These are phyloP conservation scores for Sphaerobolus stellatus DNA, from an alignment of 1,284 basidiomycete species.

Conservation along the genomic window DNA sequence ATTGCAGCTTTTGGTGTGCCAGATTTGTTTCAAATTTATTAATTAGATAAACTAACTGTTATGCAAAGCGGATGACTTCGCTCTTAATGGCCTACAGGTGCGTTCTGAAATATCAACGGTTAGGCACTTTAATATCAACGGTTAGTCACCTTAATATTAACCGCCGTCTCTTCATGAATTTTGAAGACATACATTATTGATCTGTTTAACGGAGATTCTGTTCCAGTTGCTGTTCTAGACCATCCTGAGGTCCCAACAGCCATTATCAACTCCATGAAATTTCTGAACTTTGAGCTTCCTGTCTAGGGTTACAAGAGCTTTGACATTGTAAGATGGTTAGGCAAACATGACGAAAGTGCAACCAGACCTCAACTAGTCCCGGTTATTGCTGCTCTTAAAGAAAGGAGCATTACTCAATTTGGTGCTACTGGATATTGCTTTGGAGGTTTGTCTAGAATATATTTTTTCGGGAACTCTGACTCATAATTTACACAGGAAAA, in stretches of 20 bases:
- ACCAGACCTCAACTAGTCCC: conserved; percentile 29
- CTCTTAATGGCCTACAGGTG: conserved; percentile 58
- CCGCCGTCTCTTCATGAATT: not conserved
- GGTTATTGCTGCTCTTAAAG: conserved; percentile 28
- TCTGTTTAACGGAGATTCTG: conserved; percentile 59
- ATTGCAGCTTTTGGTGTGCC: conserved; percentile 45
- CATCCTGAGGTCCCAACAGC: conserved; percentile 35
- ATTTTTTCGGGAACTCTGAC: conserved; percentile 13
- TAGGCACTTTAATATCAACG: no score
- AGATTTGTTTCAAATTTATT: not conserved
- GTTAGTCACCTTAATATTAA: not conserved
- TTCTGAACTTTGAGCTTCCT: no score
- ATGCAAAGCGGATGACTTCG: conserved; percentile 63
- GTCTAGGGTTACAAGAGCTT: conserved; percentile 26
- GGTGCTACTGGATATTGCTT: conserved; percentile 33
- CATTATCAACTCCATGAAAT: no score
- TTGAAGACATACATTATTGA: conserved; percentile 52
- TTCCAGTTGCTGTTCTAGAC: conserved; percentile 39
- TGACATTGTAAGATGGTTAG: conserved; percentile 50
- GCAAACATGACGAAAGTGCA: conserved; percentile 21
- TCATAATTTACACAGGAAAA: conserved; percentile 6
- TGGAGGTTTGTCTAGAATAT: conserved; percentile 28
- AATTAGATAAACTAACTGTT: not conserved
- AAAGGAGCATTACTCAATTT: conserved; percentile 24
- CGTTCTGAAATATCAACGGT: no score